phyloP scores from a whole-genome alignment of 2,329 filamentous ascomycete genomes.

The Juglanconis sp. region DNA sequence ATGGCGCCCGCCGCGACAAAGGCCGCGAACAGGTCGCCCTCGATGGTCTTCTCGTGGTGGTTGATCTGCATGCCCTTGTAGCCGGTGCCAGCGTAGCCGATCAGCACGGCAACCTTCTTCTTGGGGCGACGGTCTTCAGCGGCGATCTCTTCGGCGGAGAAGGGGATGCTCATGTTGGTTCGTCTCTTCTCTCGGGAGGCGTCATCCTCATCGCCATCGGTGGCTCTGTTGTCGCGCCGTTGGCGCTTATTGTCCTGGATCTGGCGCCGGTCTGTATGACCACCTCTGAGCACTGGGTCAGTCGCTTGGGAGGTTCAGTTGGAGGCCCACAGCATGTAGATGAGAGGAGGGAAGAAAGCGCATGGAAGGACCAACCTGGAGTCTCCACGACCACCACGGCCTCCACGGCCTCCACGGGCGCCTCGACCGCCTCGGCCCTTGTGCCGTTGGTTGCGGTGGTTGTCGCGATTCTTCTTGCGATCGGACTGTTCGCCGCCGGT shows the following conservation, averaged over 20 bases:
- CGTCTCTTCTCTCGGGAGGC: slow-evolving; percentile 30
- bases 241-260: slow-evolving; percentile 4
- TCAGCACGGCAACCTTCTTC: slow-evolving; percentile 91
- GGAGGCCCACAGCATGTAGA: neutral
- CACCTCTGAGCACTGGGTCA: slow-evolving; percentile 3
- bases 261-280: slow-evolving; percentile 5
- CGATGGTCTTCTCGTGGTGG: slow-evolving; percentile 82
- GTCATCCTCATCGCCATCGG: slow-evolving; percentile 19
- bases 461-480: slow-evolving; percentile 8
- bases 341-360: neutral
- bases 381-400: slow-evolving; percentile 4
- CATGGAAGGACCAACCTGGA: slow-evolving; percentile 6
- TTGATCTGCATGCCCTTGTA: slow-evolving; percentile 97
- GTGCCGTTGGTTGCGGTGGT: slow-evolving; percentile 2
- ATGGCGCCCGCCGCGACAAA: slow-evolving; percentile 91
- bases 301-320: slow-evolving; percentile 1
- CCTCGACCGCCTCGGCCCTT: slow-evolving; percentile 1
- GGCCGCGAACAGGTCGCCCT: slow-evolving; percentile 89
- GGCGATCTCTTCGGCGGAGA: slow-evolving; percentile 77
- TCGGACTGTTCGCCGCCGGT: neutral
- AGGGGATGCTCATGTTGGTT: slow-evolving; percentile 56
- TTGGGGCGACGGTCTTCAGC: slow-evolving; percentile 86
- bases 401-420: slow-evolving; percentile 7
- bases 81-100: slow-evolving; percentile 93
- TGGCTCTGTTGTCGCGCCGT: slow-evolving; percentile 3